Evolutionary conservation across 352 stramenopile genomes (phyloP).

Genomic region (Chrysophaeum taylorii): DNA sequence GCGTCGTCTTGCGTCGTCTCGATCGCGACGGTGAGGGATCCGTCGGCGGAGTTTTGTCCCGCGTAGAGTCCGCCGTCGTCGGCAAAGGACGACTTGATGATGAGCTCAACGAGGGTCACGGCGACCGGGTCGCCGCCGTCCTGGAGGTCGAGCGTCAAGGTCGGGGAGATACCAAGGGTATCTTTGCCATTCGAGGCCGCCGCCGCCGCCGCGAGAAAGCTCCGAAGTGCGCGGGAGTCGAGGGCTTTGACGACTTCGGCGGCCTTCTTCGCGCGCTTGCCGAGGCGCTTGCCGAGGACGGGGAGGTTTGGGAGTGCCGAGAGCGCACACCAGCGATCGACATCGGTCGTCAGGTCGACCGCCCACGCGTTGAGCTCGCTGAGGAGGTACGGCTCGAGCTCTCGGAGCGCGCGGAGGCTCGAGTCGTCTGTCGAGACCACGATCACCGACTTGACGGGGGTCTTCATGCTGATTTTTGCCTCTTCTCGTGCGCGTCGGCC

Average conservation of each 20-base stretch:
- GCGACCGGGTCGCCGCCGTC: slow-evolving; percentile 43
- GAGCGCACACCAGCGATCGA: slow-evolving; percentile 61
- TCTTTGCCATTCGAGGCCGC: too few species aligned
- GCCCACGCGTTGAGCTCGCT: slow-evolving; percentile 92
- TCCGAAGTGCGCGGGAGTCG: slow-evolving; percentile 34
- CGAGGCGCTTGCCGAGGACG: slow-evolving; percentile 83
- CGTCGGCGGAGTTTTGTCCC: slow-evolving; percentile 65
- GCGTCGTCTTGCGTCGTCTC: slow-evolving; percentile 88
- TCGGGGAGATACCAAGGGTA: slow-evolving; percentile 31
- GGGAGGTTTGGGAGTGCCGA: slow-evolving; percentile 50
- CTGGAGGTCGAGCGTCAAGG: slow-evolving; percentile 11
- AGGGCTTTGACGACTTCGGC: slow-evolving; percentile 51
- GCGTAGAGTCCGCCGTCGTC: slow-evolving; percentile 71
- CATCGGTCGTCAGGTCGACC: slow-evolving; percentile 71
- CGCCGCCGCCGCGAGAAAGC: slow-evolving; percentile 46
- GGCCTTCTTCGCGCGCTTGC: slow-evolving; percentile 89
- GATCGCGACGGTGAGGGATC: slow-evolving; percentile 84
- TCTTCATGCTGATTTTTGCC: slow-evolving; percentile 90
- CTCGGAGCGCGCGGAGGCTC: not conserved
- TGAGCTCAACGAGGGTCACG: slow-evolving; percentile 68
- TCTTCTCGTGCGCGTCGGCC: slow-evolving; percentile 89
- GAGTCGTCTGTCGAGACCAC: slow-evolving; percentile 60
- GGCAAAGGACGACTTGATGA: slow-evolving; percentile 87
- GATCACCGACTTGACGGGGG: slow-evolving; percentile 87
- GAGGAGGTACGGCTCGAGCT: slow-evolving; percentile 70